phyloP scores from a whole-genome alignment of 768 basidiomycete species.

The Mycena crocata region DNA sequence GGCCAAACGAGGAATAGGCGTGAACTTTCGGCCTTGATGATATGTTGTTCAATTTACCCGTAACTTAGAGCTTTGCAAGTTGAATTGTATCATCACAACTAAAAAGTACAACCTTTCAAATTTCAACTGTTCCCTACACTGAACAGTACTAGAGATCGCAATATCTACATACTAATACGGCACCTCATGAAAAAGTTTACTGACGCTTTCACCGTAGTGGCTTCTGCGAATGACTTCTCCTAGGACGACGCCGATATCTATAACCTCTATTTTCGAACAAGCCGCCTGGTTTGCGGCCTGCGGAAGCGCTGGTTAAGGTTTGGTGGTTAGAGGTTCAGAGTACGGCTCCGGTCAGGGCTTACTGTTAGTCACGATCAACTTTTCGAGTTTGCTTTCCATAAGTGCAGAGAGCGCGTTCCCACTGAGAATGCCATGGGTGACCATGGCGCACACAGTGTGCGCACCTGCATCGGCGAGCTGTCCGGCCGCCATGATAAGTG shows the following conservation, averaged over 20 bases:
- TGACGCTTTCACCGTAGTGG: conserved; percentile 94
- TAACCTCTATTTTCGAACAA: conserved; percentile 88
- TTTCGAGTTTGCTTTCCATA: conserved; percentile 81
- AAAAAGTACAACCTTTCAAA: background rate
- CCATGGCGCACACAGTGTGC: conserved; percentile 86
- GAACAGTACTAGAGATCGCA: background rate
- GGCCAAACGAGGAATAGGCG: conserved; percentile 21
- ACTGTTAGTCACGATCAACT: conserved; percentile 98
- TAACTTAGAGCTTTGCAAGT: conserved; percentile 27
- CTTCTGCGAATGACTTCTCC: conserved; percentile 87
- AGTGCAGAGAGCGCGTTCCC: conserved; percentile 87
- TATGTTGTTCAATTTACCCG: conserved; percentile 16
- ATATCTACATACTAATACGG: conserved; percentile 67
- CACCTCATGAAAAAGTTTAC: conserved; percentile 88
- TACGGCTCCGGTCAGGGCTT: no score
- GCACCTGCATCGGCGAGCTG: conserved; percentile 93
- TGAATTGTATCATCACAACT: conserved; percentile 20
- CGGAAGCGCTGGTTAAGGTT: no score
- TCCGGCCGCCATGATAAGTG: conserved; percentile 89
- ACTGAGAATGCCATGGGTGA: conserved; percentile 95
- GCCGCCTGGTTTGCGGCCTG: conserved; percentile 79
- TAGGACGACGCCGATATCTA: conserved; percentile 94
- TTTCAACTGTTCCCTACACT: no score
- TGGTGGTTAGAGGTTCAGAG: no score
- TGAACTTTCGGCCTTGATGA: background rate